phyloP scores from a whole-genome alignment of 2,329 filamentous ascomycete genomes.

The Aspergillus eucalypticola region DNA sequence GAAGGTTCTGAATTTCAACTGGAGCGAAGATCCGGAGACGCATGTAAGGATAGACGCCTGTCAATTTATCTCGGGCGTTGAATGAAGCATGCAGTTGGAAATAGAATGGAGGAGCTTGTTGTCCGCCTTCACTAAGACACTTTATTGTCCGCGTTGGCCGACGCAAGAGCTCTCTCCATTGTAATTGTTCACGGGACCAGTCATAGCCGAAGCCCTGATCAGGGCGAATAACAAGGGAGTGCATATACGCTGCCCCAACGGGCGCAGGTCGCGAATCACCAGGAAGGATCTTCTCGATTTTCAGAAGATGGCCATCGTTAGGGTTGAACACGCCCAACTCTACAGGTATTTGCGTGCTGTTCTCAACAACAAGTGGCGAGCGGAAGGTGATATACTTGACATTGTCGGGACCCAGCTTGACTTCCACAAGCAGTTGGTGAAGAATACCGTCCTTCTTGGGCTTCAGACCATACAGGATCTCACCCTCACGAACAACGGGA shows the following conservation, averaged over 20 bases:
- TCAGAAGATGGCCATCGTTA: conserved; percentile 83
- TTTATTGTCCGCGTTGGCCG: conserved; percentile 82
- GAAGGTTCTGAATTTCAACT: conserved; percentile 87
- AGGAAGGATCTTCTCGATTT: conserved; percentile 96
- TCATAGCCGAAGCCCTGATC: conserved; percentile 96
- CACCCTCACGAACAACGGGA: conserved; percentile 89
- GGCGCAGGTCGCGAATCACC: conserved; percentile 87
- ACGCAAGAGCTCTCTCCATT: conserved; percentile 89
- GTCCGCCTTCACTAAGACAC: conserved; percentile 81
- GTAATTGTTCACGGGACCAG: conserved; percentile 86
- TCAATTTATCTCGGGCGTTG: conserved; percentile 79
- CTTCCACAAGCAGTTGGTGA: conserved; percentile 88
- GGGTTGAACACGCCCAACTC: conserved; percentile 90
- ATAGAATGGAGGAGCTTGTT: conserved; percentile 80
- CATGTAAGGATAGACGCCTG: conserved; percentile 91
- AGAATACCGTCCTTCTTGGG: conserved; percentile 82
- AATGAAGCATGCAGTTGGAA: conserved; percentile 91
- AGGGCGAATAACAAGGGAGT: conserved; percentile 82
- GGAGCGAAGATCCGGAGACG: conserved; percentile 86
- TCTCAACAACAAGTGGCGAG: conserved; percentile 88
- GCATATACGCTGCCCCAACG: conserved; percentile 87
- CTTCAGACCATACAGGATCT: conserved; percentile 83
- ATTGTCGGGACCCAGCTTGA: conserved; percentile 87
- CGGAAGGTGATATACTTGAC: conserved; percentile 97
- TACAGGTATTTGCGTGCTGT: conserved; percentile 93